phyloP scores from a whole-genome alignment of 305 asterid genomes.

The Lippia alba region DNA sequence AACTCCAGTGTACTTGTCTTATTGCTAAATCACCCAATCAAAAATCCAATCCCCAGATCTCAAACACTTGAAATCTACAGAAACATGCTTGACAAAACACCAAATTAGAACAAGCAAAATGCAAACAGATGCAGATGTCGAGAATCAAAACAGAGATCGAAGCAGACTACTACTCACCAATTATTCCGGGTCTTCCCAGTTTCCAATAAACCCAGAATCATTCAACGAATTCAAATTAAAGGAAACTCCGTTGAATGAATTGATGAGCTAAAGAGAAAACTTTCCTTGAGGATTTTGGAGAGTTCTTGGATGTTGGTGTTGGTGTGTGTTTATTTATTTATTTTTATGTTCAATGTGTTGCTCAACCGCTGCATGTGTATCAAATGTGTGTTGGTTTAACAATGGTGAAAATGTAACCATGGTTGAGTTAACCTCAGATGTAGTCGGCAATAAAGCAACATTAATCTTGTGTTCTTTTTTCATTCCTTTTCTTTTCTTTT shows the following conservation, averaged over 20 bases:
- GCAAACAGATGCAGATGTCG: slow-evolving; percentile 20
- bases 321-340: background rate
- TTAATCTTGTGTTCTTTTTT: slow-evolving; percentile 29
- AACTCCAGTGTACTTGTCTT: slow-evolving; percentile 12
- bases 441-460: slow-evolving; percentile 41
- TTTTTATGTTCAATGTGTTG: slow-evolving; percentile 20
- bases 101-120: slow-evolving; percentile 27
- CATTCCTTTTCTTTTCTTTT: background rate
- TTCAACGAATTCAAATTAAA: background rate
- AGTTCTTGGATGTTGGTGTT: background rate
- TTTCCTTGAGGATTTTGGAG: background rate
- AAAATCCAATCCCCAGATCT: slow-evolving; percentile 64
- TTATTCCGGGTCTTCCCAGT: slow-evolving; percentile 12
- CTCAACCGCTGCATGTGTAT: slow-evolving; percentile 54
- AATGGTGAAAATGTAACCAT: slow-evolving; percentile 54
- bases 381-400: slow-evolving; percentile 34
- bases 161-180: slow-evolving; percentile 43
- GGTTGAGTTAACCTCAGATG: slow-evolving; percentile 47
- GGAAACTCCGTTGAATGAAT: background rate
- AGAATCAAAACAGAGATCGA: slow-evolving; percentile 1
- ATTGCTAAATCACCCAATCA: slow-evolving; percentile 32
- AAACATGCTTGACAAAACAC: slow-evolving; percentile 37
- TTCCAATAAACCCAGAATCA: slow-evolving; percentile 13
- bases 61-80: slow-evolving; percentile 43
- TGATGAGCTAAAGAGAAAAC: slow-evolving; percentile 25